These are phyloP conservation scores for Harringtonia aguacate DNA, from an alignment of 2,329 filamentous ascomycete genomes.

Conservation along the genomic window DNA sequence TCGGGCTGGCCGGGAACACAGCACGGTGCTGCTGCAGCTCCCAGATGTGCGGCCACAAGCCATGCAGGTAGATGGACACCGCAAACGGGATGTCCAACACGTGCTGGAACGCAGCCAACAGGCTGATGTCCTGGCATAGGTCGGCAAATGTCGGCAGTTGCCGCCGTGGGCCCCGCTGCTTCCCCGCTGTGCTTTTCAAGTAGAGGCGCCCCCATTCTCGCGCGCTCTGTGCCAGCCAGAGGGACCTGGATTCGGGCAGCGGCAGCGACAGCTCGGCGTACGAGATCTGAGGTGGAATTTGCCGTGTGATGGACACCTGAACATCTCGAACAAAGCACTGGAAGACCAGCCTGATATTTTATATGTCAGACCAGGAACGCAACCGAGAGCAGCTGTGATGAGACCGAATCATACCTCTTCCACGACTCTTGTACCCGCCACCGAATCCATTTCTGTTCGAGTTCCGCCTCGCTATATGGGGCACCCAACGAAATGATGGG, in stretches of 20 bases:
- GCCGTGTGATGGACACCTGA: constrained; percentile 54
- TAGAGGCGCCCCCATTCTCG: constrained; percentile 53
- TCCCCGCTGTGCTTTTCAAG: constrained; percentile 22
- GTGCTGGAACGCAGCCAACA: constrained; percentile 35
- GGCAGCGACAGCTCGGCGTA: constrained; percentile 59
- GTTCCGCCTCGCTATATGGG: constrained; percentile 41
- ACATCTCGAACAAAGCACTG: constrained; percentile 55
- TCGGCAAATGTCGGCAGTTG: constrained; percentile 42
- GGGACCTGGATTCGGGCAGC: constrained; percentile 46
- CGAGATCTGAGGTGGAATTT: constrained; percentile 54
- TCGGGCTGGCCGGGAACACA: constrained; percentile 34
- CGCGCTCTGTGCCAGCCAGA: constrained; percentile 57
- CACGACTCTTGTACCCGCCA: constrained; percentile 58
- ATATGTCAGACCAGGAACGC: not conserved
- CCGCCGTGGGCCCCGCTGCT: not conserved
- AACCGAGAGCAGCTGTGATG: no score
- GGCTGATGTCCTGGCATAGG: constrained; percentile 43
- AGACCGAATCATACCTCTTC: constrained; percentile 39
- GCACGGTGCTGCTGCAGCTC: constrained; percentile 52
- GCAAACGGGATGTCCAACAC: constrained; percentile 46
- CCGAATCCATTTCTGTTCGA: constrained; percentile 54
- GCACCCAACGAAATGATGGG: constrained; percentile 36
- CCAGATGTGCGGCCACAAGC: constrained; percentile 54
- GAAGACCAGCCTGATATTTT: constrained; percentile 41
- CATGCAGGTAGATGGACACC: constrained; percentile 51